These are phyloP conservation scores for Hortiboletus rubellus DNA, from an alignment of 1,284 basidiomycete species.

Conservation along the genomic window DNA sequence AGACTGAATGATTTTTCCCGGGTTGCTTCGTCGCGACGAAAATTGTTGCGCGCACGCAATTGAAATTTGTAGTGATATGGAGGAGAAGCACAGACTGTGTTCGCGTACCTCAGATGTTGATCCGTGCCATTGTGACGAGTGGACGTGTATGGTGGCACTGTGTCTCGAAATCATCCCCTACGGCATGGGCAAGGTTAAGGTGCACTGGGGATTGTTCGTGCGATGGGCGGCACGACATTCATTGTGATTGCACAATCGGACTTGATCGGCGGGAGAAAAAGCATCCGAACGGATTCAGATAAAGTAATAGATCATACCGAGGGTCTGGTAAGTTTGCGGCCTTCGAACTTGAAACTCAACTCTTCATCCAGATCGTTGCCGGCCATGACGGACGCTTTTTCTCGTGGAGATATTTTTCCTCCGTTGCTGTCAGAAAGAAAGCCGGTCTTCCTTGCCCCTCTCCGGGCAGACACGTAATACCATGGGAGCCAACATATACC, in stretches of 20 bases:
- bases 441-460: conserved; percentile 7
- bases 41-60: neutral
- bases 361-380: conserved; percentile 32
- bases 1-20: conserved; percentile 13
- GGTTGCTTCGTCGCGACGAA: conserved; percentile 4
- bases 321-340: conserved; percentile 30
- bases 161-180: conserved; percentile 7
- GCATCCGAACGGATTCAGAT: conserved; percentile 28
- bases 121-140: neutral
- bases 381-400: conserved; percentile 31
- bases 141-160: neutral
- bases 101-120: conserved; percentile 9
- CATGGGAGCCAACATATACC: neutral
- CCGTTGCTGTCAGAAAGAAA: conserved; percentile 23
- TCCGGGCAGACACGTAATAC: conserved; percentile 28
- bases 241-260: conserved; percentile 36
- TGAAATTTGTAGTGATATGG: neutral
- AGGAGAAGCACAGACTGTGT: neutral
- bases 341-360: conserved; percentile 38
- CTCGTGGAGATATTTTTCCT: conserved; percentile 23
- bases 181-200: conserved; percentile 13
- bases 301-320: conserved; percentile 36
- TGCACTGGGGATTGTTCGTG: conserved; percentile 19
- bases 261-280: conserved; percentile 37
- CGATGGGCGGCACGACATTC: conserved; percentile 12